Evolutionary conservation across 208 protist genomes (phyloP).

Genomic region (Trypanosoma conorhini): DNA sequence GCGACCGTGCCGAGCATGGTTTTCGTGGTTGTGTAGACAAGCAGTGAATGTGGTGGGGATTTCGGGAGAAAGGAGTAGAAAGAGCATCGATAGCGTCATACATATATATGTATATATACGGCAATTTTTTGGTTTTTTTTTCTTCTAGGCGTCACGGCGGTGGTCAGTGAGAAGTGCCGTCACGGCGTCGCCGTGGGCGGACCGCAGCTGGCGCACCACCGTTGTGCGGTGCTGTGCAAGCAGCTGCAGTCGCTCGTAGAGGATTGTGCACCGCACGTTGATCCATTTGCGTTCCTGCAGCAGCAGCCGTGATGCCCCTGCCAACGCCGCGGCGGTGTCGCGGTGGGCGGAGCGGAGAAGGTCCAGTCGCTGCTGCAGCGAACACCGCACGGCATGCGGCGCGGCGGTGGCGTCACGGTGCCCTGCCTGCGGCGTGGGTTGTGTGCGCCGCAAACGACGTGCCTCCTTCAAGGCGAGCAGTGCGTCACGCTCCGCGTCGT

Average conservation of each 20-base stretch:
- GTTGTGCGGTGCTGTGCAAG: neutral
- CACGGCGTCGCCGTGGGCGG: neutral
- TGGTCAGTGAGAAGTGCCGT: neutral
- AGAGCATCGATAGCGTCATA: neutral
- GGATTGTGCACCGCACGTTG: slow-evolving; percentile 16
- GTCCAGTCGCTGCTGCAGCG: slow-evolving; percentile 14
- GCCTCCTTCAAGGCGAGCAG: slow-evolving; percentile 13
- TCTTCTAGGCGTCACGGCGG: neutral
- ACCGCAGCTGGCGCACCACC: neutral
- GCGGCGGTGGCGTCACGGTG: neutral
- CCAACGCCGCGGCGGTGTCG: slow-evolving; percentile 5
- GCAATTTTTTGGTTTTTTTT: neutral
- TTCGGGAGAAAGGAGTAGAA: neutral
- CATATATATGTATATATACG: neutral
- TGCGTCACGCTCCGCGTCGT: neutral
- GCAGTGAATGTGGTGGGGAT: too few species aligned
- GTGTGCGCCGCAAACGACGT: neutral
- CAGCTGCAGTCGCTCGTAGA: slow-evolving; percentile 21
- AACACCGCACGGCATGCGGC: neutral
- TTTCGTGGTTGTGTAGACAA: neutral
- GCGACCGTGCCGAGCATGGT: neutral
- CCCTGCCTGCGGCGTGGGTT: neutral
- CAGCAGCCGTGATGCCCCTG: slow-evolving; percentile 6
- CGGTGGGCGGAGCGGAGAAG: slow-evolving; percentile 1
- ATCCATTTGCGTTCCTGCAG: slow-evolving; percentile 24